Conservation (phyloP, 495 filamentous ascomycete species). For the Chaetomium cochliodes region DNA sequence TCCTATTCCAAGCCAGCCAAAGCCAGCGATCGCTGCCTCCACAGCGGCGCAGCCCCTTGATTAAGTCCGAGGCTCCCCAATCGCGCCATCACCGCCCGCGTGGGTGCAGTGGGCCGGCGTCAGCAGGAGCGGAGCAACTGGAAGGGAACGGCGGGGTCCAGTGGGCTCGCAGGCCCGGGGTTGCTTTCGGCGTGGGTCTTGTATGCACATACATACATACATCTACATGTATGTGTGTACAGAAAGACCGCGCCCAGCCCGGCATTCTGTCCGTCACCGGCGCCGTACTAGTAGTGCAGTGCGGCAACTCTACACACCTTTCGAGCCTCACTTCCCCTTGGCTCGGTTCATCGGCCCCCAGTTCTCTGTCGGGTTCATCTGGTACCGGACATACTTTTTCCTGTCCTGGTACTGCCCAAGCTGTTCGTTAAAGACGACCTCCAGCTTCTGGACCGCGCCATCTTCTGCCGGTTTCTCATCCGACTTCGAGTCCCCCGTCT, state of each 20-base stretch:
- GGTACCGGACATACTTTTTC: conserved; percentile 75
- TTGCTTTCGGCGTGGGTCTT: not conserved
- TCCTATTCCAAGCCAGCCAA: conserved; percentile 3
- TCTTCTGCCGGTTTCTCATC: conserved; percentile 29
- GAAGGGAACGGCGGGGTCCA: conserved; percentile 1
- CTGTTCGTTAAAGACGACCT: conserved; percentile 79
- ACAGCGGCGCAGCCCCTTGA: not conserved
- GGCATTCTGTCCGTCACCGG: not conserved
- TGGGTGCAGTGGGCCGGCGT: conserved; percentile 17
- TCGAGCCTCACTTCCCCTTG: conserved; percentile 43
- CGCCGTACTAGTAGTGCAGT: not conserved
- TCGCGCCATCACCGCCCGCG: conserved; percentile 28
- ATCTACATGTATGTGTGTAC: too few species aligned
- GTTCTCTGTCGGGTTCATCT: conserved; percentile 80
- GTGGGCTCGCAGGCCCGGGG: conserved; percentile 1
- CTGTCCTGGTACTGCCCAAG: conserved; percentile 65
- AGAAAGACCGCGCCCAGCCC: not conserved
- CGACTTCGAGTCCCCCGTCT: not conserved
- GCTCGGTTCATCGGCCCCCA: conserved; percentile 91
- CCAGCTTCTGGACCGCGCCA: conserved; percentile 37
- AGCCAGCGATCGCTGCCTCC: not conserved
- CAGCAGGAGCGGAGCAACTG: not conserved
- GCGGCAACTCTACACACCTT: not conserved
- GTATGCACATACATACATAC: not conserved
- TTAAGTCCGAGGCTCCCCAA: conserved; percentile 11